These are phyloP conservation scores for Pythium aphanidermatum DNA, from an alignment of 352 stramenopile genomes.

Conservation along the genomic window DNA sequence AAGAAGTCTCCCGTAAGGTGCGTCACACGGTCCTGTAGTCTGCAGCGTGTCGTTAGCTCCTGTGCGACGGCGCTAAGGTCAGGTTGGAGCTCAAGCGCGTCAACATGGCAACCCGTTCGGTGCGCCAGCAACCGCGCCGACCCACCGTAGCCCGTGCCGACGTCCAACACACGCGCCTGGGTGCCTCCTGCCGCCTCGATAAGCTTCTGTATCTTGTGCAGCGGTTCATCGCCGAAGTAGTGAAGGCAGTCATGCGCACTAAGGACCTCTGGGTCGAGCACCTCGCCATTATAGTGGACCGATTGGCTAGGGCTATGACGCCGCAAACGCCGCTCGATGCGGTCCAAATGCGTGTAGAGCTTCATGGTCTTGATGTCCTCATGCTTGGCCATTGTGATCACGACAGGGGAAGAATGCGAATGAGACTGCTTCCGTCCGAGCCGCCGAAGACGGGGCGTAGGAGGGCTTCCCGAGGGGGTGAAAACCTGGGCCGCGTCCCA, in stretches of 20 bases:
- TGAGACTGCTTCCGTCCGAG: no score
- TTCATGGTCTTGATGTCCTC: constrained; percentile 88
- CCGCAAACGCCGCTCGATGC: constrained; percentile 75
- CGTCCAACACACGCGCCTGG: constrained; percentile 59
- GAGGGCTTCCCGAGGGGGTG: no score
- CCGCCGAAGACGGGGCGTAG: no score
- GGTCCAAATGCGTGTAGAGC: constrained; percentile 75
- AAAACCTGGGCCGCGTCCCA: no score
- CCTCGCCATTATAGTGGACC: constrained; percentile 3
- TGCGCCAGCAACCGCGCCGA: constrained; percentile 79
- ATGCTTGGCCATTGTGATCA: constrained; percentile 21
- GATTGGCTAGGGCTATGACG: constrained; percentile 11
- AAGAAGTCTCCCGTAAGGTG: constrained; percentile 72
- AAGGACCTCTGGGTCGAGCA: constrained; percentile 44
- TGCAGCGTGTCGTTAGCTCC: constrained; percentile 54
- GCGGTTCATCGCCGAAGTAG: constrained; percentile 55
- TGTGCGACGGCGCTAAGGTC: constrained; percentile 57
- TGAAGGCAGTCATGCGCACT: constrained; percentile 57
- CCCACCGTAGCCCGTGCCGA: constrained; percentile 87
- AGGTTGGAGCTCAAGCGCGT: constrained; percentile 75
- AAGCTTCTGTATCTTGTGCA: constrained; percentile 40
- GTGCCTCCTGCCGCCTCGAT: constrained; percentile 17
- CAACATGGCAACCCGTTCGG: constrained; percentile 50
- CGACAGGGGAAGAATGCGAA: no score
- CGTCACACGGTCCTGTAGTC: constrained; percentile 34